Evolutionary conservation across 768 basidiomycete species (phyloP), one percentile per base, ranked within the genome.

Genomic region (Boletus fagicola): DNA sequence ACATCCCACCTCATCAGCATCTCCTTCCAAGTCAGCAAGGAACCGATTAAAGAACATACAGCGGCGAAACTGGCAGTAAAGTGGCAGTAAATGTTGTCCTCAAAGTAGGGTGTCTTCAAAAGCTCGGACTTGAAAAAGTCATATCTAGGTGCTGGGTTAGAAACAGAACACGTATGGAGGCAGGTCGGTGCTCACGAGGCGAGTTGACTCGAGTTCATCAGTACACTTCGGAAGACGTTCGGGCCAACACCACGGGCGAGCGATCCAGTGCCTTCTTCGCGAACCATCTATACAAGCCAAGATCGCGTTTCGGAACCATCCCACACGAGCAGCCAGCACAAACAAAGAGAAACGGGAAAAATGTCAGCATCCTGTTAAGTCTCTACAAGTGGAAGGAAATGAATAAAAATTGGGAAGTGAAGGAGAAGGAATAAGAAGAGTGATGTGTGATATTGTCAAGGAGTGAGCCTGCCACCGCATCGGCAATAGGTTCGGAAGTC

Each of bases 171-270:
- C 6, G 0, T 9, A 9, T 2, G 3, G 16, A 45, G 13, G 15
- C 2, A 31, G 9, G 22, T 22, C 1, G 12, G 2, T 5, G 78
- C 89, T 70, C 69, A 92, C 85, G 92, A 92, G 1, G 92, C 93
- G 26, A 95, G 84, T 70, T 96, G 93, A 75, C 87, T 90, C 49
- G 91, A 90, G 70, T 94, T 95, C 92, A 94, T 94, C 60, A 95
- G 72, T 15, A 94, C 67, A 1, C 92, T 88, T 69, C 93, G 83
- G 70, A 94, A 87, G 7, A 93, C 85, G 63, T 96, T 96, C 0
- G 94, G 94, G 4, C 81, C 85, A 5, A 90, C 79, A 24, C 94
- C 94, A 31, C 93, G 84, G 18, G 72, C 76, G 49, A 94, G 83
- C 0, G 90, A 89, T 0, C 87, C 87, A 16, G 77, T 59, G 5